Conservation (phyloP, 306 rosid species). For the Gleditsia sinensis region DNA sequence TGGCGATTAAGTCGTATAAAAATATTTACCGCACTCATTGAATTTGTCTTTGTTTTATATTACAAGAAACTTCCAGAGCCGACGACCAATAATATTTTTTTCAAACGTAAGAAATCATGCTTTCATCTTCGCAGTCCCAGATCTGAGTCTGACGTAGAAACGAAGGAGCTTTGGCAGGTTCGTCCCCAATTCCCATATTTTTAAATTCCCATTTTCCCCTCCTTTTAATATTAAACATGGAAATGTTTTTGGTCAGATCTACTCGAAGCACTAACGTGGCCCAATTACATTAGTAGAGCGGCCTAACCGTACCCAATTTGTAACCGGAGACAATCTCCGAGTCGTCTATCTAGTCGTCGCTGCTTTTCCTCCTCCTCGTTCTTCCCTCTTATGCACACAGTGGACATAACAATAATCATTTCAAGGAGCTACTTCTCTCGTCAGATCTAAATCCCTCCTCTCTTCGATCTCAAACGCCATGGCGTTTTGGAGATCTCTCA, state of each 20-base stretch:
- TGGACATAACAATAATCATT: slow-evolving; percentile 10
- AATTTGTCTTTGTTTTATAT: not conserved
- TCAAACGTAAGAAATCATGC: not conserved
- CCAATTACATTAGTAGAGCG: not conserved
- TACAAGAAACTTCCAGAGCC: slow-evolving; percentile 5
- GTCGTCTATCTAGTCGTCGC: not conserved
- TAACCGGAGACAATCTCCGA: slow-evolving; percentile 26
- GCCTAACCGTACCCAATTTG: slow-evolving; percentile 13
- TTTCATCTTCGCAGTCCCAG: not conserved
- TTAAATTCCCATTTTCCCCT: slow-evolving; percentile 28
- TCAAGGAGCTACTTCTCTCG: not conserved
- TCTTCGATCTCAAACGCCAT: slow-evolving; percentile 59
- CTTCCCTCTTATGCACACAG: slow-evolving; percentile 1
- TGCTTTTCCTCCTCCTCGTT: not conserved
- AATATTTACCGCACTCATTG: not conserved
- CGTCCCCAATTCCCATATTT: not conserved
- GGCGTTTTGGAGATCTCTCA: slow-evolving; percentile 73
- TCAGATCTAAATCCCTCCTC: slow-evolving; percentile 30
- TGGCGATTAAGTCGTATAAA: not conserved
- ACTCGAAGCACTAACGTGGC: slow-evolving; percentile 32
- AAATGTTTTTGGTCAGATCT: not conserved
- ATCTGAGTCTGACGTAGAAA: slow-evolving; percentile 14
- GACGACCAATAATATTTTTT: not conserved
- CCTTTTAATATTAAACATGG: not conserved
- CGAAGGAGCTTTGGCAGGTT: slow-evolving; percentile 16